A percentile compares a stretch with the other conserved stretches of the same genome.
Evolutionary conservation across 352 stramenopile genomes (phyloP).

Genomic region (Pythium phragmitis): DNA sequence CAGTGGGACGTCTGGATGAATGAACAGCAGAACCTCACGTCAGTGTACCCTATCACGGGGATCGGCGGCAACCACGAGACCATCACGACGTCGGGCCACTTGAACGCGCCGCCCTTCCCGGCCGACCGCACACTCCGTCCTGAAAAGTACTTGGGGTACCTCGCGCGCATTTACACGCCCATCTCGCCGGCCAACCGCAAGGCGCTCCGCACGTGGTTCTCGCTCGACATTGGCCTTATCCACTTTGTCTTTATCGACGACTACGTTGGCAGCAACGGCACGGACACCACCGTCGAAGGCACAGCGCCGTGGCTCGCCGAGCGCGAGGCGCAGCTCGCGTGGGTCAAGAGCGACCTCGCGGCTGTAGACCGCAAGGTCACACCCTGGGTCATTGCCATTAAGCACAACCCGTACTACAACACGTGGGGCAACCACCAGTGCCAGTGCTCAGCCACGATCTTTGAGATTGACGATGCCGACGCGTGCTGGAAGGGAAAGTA

Average conservation of each 20-base stretch:
- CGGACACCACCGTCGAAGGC: constrained; percentile 7
- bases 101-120: constrained; percentile 2
- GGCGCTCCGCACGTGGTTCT: constrained; percentile 10
- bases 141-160: constrained; percentile 14
- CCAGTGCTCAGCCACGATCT: constrained; percentile 11
- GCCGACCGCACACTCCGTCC: constrained; percentile 1
- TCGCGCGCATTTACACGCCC: constrained; percentile 13
- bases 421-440: constrained; percentile 13
- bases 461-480: constrained; percentile 10
- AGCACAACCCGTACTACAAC: constrained; percentile 18
- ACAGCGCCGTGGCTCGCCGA: constrained; percentile 12
- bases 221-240: constrained; percentile 14
- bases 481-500: constrained; percentile 51
- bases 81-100: constrained; percentile 7
- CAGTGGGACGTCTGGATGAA: constrained; percentile 16
- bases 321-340: constrained; percentile 12
- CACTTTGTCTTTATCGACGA: constrained; percentile 17
- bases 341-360: constrained; percentile 13
- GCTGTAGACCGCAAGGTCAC: constrained; percentile 5
- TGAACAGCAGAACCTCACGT: constrained; percentile 12
- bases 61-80: constrained; percentile 16
- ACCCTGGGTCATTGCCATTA: constrained; percentile 11
- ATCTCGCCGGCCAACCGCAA: neutral
- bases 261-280: constrained; percentile 13
- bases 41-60: constrained; percentile 11